Percentiles rank a stretch among this genome's conserved stretches.
These are phyloP conservation scores for Aspergillus tubingensis DNA, from an alignment of 2,329 filamentous ascomycete species.

Conservation along the genomic window DNA sequence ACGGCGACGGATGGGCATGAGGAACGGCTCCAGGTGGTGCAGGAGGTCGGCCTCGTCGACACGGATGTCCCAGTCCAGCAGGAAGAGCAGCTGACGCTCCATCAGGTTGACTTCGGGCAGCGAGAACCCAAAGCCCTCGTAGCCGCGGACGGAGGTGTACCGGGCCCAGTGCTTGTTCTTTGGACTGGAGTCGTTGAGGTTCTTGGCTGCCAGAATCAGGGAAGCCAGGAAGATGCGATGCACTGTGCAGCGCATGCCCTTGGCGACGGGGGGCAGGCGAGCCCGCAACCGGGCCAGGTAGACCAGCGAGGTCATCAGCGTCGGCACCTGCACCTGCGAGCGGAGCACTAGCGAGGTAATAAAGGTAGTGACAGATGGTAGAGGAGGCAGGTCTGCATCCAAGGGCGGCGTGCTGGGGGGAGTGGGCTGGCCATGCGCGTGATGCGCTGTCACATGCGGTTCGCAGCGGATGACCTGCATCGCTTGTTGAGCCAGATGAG, in stretches of 20 bases:
- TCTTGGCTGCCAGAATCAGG: constrained; percentile 77
- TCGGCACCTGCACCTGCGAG: constrained; percentile 95
- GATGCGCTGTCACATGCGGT: constrained; percentile 49
- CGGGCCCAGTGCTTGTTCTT: constrained; percentile 99
- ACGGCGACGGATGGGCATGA: constrained; percentile 74
- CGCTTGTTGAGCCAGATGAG: constrained; percentile 49
- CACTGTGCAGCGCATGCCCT: constrained; percentile 93
- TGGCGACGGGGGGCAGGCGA: constrained; percentile 87
- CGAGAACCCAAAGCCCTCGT: constrained; percentile 82
- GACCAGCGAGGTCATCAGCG: constrained; percentile 93
- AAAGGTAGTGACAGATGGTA: constrained; percentile 86
- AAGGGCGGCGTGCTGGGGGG: constrained; percentile 62
- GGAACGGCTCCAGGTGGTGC: constrained; percentile 81
- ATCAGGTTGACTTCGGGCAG: constrained; percentile 97
- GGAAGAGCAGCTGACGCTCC: constrained; percentile 96
- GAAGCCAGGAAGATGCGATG: constrained; percentile 91
- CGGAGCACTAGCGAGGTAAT: constrained; percentile 87
- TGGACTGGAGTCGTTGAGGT: constrained; percentile 95
- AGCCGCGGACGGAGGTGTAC: constrained; percentile 77
- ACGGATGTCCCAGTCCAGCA: constrained; percentile 91
- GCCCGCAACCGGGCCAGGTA: constrained; percentile 84
- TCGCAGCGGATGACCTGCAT: constrained; percentile 53
- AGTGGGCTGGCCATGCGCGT: constrained; percentile 56
- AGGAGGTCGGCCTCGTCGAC: constrained; percentile 85
- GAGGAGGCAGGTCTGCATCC: constrained; percentile 43